Conservation (phyloP, 495 filamentous ascomycete species). For the Penicillium flavigenum region DNA sequence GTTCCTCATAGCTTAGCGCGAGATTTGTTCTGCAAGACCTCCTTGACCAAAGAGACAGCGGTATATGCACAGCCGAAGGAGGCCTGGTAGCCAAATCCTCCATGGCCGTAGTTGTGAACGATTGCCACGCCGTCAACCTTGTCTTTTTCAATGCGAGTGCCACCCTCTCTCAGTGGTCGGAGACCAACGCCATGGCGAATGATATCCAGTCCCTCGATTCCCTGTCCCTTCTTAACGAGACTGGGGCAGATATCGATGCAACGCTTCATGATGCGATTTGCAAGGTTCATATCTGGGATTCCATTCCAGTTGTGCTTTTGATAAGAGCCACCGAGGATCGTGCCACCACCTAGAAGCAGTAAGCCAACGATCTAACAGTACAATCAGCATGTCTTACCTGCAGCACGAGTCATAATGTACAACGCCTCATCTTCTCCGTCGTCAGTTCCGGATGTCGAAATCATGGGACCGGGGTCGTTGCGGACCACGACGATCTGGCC, state of each 20-base stretch:
- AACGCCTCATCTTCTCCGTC: slow-evolving; percentile 76
- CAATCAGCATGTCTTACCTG: slow-evolving; percentile 40
- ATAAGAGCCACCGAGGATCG: slow-evolving; percentile 85
- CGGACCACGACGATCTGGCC: slow-evolving; percentile 89
- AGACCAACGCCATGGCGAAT: slow-evolving; percentile 87
- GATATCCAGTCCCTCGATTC: slow-evolving; percentile 77
- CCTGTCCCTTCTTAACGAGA: slow-evolving; percentile 68
- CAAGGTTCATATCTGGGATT: slow-evolving; percentile 75
- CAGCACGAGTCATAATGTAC: slow-evolving; percentile 91
- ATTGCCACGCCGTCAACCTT: slow-evolving; percentile 66
- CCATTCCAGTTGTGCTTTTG: slow-evolving; percentile 81
- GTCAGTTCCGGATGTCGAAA: slow-evolving; percentile 69
- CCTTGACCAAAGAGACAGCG: slow-evolving; percentile 69
- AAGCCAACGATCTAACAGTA: slow-evolving; percentile 1
- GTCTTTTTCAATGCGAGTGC: slow-evolving; percentile 82
- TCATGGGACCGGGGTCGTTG: slow-evolving; percentile 75
- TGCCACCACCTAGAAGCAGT: slow-evolving; percentile 55
- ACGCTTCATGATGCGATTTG: slow-evolving; percentile 85
- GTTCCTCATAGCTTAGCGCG: slow-evolving; percentile 37
- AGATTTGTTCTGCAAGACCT: slow-evolving; percentile 44
- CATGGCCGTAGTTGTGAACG: slow-evolving; percentile 97
- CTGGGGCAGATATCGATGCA: slow-evolving; percentile 68
- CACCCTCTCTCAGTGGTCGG: slow-evolving; percentile 71
- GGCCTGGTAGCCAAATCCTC: slow-evolving; percentile 87
- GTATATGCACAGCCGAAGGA: slow-evolving; percentile 79